Evolutionary conservation across 2,329 filamentous ascomycete species (phyloP), one percentile per base, ranked within the genome.

Genomic region (Corniculantispora saksenae): DNA sequence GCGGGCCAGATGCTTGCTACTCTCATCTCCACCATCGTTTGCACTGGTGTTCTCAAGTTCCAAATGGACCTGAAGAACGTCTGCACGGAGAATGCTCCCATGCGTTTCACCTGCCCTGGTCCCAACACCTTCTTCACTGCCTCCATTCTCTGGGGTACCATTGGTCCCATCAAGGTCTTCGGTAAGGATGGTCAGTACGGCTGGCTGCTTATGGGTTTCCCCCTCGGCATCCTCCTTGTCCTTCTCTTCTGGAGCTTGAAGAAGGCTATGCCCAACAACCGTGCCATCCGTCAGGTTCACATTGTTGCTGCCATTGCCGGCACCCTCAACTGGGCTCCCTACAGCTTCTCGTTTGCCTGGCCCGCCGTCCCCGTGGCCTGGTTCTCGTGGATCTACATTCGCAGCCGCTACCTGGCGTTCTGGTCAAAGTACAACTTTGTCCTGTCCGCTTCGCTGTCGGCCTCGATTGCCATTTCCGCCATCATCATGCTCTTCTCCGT

Each of bases 351-450:
- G 15, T 85, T 84, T 69, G 71, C 79, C 45, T 81, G 78, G 76
- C 81, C 80, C 3, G 77, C 79, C 35, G 78, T 85, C 2, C 81
- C 80, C 3, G 75, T 84, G 17, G 82, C 79, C 5, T 82, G 75
- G 72, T 67, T 81, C 40, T 82, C 80, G 5, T 84, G 82, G 80
- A 73, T 83, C 29, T 84, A 79, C 69, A 70, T 83, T 66, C 81
- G 79, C 69, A 72, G 71, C 25, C 76, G 81, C 13, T 81, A 79
- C 69, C 75, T 82, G 29, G 77, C 72, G 3, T 79, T 84, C 67
- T 85, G 83, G 82, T 78, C 80, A 64, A 83, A 83, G 76, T 77
- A 78, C 70, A 78, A 83, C 70, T 84, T 81, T 64, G 81, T 83
- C 23, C 73, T 83, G 3, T 82, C 82, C 1, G 80, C 82, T 0